These are phyloP conservation scores for Echinochloa phyllopogon DNA, from an alignment of 176 grass and related monocot genomes.

Conservation along the genomic window DNA sequence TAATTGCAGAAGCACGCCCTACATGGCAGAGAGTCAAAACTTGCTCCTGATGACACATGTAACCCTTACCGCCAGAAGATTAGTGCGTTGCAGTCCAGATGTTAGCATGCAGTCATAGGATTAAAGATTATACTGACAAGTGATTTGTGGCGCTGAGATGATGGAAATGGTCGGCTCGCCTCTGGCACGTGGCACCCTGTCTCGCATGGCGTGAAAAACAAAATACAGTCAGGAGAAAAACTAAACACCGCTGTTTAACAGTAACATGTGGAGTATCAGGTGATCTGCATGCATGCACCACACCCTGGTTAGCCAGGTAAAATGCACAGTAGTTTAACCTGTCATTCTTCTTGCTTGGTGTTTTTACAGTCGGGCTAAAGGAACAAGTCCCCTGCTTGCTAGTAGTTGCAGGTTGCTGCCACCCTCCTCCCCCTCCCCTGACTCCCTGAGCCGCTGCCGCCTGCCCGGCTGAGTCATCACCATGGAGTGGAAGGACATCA, in stretches of 20 bases:
- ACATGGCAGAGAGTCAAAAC: background rate
- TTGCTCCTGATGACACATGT: background rate
- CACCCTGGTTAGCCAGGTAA: background rate
- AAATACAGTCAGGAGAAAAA: background rate
- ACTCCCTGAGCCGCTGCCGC: too few species aligned
- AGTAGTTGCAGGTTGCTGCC: too few species aligned
- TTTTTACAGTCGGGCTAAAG: conserved; percentile 9
- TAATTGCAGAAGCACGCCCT: conserved; percentile 6
- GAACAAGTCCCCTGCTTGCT: background rate
- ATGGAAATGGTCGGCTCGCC: background rate
- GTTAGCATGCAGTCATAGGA: background rate
- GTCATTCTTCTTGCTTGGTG: background rate
- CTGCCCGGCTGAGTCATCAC: background rate
- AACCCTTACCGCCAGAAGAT: background rate
- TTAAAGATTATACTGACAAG: too few species aligned
- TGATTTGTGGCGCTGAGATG: background rate
- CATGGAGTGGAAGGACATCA: background rate
- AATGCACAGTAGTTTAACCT: background rate
- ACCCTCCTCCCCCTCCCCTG: background rate
- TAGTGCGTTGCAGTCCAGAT: background rate
- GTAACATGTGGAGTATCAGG: background rate
- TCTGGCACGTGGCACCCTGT: background rate
- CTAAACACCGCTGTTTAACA: background rate
- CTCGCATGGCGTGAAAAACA: background rate
- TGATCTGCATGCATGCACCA: background rate